Evolutionary conservation across 2,329 filamentous ascomycete species (phyloP).

Genomic region (Pseudopyricularia javanii): DNA sequence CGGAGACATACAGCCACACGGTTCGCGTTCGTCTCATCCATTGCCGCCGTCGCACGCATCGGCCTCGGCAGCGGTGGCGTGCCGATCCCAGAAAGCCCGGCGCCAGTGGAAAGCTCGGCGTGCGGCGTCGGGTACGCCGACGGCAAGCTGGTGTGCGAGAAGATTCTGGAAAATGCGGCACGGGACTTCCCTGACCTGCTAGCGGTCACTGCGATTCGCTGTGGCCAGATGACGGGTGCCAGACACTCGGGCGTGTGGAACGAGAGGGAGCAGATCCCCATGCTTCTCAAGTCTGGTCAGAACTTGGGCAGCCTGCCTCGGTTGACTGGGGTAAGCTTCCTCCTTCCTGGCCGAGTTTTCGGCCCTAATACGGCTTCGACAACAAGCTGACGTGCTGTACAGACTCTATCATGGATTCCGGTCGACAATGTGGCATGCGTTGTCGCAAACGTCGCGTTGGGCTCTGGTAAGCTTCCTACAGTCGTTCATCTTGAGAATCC

Average conservation of each 20-base stretch:
- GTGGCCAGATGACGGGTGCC: slow-evolving; percentile 41
- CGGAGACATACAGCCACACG: slow-evolving; percentile 11
- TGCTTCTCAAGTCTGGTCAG: slow-evolving; percentile 36
- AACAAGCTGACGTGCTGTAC: background rate
- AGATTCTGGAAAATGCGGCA: slow-evolving; percentile 33
- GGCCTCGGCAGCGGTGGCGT: background rate
- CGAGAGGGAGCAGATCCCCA: slow-evolving; percentile 31
- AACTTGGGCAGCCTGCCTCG: slow-evolving; percentile 26
- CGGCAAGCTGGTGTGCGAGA: slow-evolving; percentile 37
- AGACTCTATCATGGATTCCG: slow-evolving; percentile 28
- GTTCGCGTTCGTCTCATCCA: slow-evolving; percentile 30
- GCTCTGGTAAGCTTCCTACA: slow-evolving; percentile 3
- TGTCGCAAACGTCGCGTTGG: slow-evolving; percentile 12
- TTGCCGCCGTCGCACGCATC: slow-evolving; percentile 20
- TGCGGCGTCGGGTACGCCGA: slow-evolving; percentile 37
- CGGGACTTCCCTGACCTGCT: slow-evolving; percentile 26
- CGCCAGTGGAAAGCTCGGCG: slow-evolving; percentile 21
- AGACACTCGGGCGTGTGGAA: slow-evolving; percentile 41
- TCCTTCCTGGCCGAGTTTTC: background rate
- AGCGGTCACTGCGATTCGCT: slow-evolving; percentile 27
- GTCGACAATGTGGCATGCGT: slow-evolving; percentile 24
- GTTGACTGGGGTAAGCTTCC: slow-evolving; percentile 16
- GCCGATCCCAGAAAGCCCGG: slow-evolving; percentile 27
- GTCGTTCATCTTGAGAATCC: slow-evolving; percentile 19
- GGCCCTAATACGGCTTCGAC: background rate